phyloP scores from a whole-genome alignment of 352 stramenopile genomes.

The Blastocystis sp. region DNA sequence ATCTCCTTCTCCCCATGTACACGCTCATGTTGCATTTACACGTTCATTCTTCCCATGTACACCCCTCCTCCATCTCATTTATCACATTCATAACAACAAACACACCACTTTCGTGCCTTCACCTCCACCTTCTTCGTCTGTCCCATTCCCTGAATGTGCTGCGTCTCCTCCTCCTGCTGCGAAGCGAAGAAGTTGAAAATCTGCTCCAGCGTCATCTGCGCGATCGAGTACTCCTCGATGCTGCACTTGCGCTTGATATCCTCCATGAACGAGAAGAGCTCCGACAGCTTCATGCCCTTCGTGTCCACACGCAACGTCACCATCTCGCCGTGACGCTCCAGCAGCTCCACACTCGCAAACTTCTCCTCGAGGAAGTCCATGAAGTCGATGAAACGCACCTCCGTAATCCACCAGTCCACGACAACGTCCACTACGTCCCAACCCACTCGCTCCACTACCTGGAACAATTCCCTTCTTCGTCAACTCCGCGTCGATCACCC shows the following conservation, averaged over 20 bases:
- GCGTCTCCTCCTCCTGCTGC: conserved; percentile 63
- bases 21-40: not conserved
- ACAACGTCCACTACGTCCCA: conserved; percentile 43
- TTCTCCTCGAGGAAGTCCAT: conserved; percentile 53
- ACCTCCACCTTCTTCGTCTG: no score
- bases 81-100: conserved; percentile 26
- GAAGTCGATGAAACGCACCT: conserved; percentile 56
- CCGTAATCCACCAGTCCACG: conserved; percentile 60
- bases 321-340: conserved; percentile 59
- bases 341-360: conserved; percentile 54
- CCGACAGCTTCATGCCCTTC: conserved; percentile 63
- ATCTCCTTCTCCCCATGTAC: no score
- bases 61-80: not conserved
- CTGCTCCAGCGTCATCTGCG: conserved; percentile 77
- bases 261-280: conserved; percentile 73
- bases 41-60: not conserved
- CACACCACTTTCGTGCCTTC: not conserved
- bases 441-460: not conserved
- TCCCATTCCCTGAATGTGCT: conserved; percentile 44
- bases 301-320: conserved; percentile 56
- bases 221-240: conserved; percentile 78
- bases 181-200: conserved; percentile 81
- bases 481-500: conserved; percentile 56
- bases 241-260: conserved; percentile 66
- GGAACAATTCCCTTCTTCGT: conserved; percentile 43